Percentiles rank a stretch among this genome's conserved stretches.
phyloP scores from a whole-genome alignment of 2,329 filamentous ascomycete species.

The Cercospora sesami region DNA sequence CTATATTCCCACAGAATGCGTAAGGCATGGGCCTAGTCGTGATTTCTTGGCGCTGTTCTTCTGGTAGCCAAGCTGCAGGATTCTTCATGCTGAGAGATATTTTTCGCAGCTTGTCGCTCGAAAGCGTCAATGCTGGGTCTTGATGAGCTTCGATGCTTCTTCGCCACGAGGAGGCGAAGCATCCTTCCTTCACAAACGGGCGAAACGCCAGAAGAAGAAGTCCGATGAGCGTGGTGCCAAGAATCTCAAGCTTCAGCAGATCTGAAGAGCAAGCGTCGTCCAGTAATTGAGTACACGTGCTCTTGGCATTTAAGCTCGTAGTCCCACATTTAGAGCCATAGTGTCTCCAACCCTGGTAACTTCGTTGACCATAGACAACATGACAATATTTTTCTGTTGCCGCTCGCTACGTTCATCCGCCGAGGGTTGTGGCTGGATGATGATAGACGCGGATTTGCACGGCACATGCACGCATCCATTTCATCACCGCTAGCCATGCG shows the following conservation, averaged over 20 bases:
- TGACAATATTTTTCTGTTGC: neutral
- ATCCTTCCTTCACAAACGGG: neutral
- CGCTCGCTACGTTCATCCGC: neutral
- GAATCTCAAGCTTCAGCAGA: conserved; percentile 4
- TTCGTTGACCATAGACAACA: neutral
- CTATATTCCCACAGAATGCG: neutral
- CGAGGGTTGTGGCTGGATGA: neutral
- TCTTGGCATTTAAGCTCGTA: conserved; percentile 6
- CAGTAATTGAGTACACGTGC: conserved; percentile 9
- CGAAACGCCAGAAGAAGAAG: conserved; percentile 9
- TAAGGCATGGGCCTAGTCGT: neutral
- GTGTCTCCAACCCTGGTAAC: neutral
- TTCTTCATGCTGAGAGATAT: neutral
- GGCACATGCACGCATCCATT: neutral
- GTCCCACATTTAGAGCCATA: neutral
- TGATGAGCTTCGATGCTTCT: neutral
- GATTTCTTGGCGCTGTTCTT: neutral
- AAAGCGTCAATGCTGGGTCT: neutral
- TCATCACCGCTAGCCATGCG: neutral
- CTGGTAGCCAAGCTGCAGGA: neutral
- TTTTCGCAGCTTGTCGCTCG: neutral
- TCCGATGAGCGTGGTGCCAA: conserved; percentile 1
- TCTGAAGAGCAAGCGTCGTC: conserved; percentile 1
- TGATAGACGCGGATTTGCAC: neutral
- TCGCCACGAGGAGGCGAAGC: neutral